These are phyloP conservation scores for Cadophora sp. DNA, from an alignment of 2,329 filamentous ascomycete species.

Conservation along the genomic window DNA sequence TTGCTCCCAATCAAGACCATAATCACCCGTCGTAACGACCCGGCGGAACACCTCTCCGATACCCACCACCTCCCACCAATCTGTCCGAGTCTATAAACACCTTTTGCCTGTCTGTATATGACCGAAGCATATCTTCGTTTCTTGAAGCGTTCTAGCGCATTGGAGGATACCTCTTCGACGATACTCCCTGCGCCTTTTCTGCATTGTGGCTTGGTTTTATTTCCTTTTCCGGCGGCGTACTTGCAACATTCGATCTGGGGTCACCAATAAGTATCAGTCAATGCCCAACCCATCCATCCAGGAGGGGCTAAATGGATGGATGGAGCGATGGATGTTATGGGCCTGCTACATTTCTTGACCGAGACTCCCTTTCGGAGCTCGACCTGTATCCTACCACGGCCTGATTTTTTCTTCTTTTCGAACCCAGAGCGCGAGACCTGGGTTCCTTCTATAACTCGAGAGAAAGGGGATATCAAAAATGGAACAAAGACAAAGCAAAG, in stretches of 20 bases:
- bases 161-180: neutral
- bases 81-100: neutral
- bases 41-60: conserved; percentile 8
- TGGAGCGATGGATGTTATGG: neutral
- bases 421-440: neutral
- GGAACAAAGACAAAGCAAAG: neutral
- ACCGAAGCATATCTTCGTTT: conserved; percentile 19
- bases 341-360: neutral
- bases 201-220: conserved; percentile 8
- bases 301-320: neutral
- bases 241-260: neutral
- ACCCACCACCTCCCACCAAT: conserved; percentile 8
- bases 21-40: conserved; percentile 19
- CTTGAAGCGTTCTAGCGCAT: conserved; percentile 14
- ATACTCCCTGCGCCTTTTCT: conserved; percentile 10
- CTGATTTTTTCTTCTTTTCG: neutral
- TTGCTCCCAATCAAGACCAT: neutral
- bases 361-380: conserved; percentile 1
- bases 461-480: conserved; percentile 7
- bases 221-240: neutral
- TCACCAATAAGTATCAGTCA: neutral
- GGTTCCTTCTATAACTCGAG: neutral
- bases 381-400: conserved; percentile 14
- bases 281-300: neutral
- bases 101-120: conserved; percentile 14